Base-by-base conservation (phyloP, 2,329 filamentous ascomycete species). In the Talaromyces atroroseus region DNA sequence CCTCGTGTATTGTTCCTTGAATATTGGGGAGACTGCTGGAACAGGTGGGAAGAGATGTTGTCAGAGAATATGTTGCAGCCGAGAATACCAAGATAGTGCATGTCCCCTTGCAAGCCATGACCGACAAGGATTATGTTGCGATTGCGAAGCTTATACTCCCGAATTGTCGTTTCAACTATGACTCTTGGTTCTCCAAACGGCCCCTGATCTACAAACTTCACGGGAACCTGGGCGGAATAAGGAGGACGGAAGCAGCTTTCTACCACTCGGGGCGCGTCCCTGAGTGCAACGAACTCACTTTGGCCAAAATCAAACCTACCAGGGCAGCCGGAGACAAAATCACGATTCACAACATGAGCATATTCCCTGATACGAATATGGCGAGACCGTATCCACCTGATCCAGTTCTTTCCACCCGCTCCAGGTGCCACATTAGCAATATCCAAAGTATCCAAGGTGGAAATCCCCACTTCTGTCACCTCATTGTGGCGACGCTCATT, bases 401-500 rank as follows among this genome's bases (percentile, higher is more conserved):
- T 81, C 91, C 92, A 96, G 38, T 84, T 78, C 42, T 74, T 64
- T 2, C 85, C 89, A 24, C 76, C 71, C 2, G 74, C 64, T 0
- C 89, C 89, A 2, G 89, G 88, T 0, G 82, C 65, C 0, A 84
- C 59, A 7, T 70, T 73, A 1, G 72, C 64, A 21, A 90, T 70
- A 51, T 83, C 78, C 20, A 74, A 69, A 1, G 88, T 91, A 68
- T 97, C 91, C 0, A 97, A 77, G 2, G 86, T 85, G 1, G 90
- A 86, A 42, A 99, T 78, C 0, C 94, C 94, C 40, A 99, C 79
- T 70, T 99, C 94, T 0, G 92, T 95, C 58, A 97, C 80, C 12
- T 82, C 76, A 34, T 79, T 75, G 12, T 84, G 81, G 46, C 82
- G 77, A 21, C 74, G 73, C 69, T 99, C 94, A 57, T 86, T 89